Evolutionary conservation across 805 yeast genomes (phyloP), one percentile per base, ranked within the genome.

Genomic region (Pichia thaimueangensis): DNA sequence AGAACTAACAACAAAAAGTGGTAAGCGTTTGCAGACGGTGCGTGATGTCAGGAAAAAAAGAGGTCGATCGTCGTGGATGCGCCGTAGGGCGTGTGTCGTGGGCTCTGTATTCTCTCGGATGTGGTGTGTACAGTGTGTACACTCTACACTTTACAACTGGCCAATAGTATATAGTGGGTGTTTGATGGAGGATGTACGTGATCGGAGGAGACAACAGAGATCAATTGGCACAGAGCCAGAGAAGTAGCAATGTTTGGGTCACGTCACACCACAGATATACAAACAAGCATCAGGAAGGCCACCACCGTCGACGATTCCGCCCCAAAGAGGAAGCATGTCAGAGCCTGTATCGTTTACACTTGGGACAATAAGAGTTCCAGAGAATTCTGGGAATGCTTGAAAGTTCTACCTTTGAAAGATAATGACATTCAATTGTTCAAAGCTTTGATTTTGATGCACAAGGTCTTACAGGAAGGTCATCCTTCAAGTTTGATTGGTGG

Each of bases 381-480:
- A 45, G 86, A 85, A 9, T 85, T 89, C 55, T 91, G 96, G 91
- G 79, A 84, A 53, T 79, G 82, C 2, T 68, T 91, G 48, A 86
- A 85, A 61, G 63, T 82, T 41, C 78, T 80, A 48, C 95, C 97
- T 1, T 67, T 89, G 45, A 88, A 82, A 49, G 73, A 76, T 43
- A 91, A 86, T 55, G 95, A 87, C 51, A 74, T 89, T 15, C 95
- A 85, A 62, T 63, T 85, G 47, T 89, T 88, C 68, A 91, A 91
- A 59, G 81, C 94, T 13, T 68, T 93, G 57, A 84, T 89, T 41
- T 73, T 86, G 50, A 73, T 88, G 37, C 97, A 91, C 56, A 89
- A 91, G 56, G 91, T 93, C 6, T 66, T 91, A n/a, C 97, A 93
- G 60, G 98, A 91, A 63, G 98, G 98, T n/a, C 97, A 91, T 60